A percentile compares a stretch with the other conserved stretches of the same genome.
Evolutionary conservation across 805 yeast species (phyloP).

Genomic region (Saccharomycopsis synnaedendra): DNA sequence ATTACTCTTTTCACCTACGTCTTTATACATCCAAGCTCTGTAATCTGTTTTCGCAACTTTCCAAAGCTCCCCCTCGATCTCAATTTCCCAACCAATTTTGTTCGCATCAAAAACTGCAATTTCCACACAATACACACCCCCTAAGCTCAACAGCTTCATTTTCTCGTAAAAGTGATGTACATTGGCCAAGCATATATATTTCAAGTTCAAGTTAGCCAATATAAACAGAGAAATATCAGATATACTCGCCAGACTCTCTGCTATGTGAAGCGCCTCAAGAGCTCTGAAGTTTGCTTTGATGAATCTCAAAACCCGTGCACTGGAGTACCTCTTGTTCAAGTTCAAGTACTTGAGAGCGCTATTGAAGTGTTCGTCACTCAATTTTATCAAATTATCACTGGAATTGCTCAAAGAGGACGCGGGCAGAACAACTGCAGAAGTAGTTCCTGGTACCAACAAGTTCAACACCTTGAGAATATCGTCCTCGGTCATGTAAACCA

Average conservation of each 20-base stretch:
- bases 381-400: too few species aligned
- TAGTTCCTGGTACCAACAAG: slow-evolving; percentile 1
- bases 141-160: too few species aligned
- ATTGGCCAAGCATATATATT: too few species aligned
- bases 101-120: too few species aligned
- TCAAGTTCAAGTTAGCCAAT: too few species aligned
- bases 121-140: too few species aligned
- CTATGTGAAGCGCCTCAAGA: slow-evolving; percentile 9
- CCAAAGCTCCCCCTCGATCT: background rate
- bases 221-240: too few species aligned
- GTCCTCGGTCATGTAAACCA: slow-evolving; percentile 1
- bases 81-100: background rate
- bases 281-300: slow-evolving; percentile 3
- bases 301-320: slow-evolving; percentile 1
- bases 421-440: background rate
- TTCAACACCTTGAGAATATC: slow-evolving; percentile 6
- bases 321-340: slow-evolving; percentile 8
- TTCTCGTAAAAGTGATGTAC: too few species aligned
- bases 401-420: background rate
- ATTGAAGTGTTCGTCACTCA: background rate
- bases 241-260: too few species aligned
- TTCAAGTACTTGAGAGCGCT: slow-evolving; percentile 7
- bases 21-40: slow-evolving; percentile 9
- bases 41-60: slow-evolving; percentile 4
- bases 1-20: background rate